These are phyloP conservation scores for Cutaneotrichosporon dermatis DNA, from an alignment of 1,284 basidiomycete genomes.

Conservation along the genomic window DNA sequence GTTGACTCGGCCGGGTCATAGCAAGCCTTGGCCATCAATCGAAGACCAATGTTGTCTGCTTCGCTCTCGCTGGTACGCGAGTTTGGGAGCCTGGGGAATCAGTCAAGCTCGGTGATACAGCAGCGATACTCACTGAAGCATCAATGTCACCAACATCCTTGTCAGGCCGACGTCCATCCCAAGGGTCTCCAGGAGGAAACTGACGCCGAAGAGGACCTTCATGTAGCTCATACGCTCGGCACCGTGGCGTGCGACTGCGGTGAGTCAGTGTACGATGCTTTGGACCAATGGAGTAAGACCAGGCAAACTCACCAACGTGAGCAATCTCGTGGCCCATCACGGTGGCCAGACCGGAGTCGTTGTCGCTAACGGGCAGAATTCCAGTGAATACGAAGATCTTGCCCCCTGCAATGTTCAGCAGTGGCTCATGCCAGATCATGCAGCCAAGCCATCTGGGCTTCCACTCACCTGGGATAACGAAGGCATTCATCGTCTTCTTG, in stretches of 20 bases:
- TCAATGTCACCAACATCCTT: slow-evolving; percentile 52
- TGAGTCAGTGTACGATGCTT: slow-evolving; percentile 11
- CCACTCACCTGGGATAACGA: slow-evolving; percentile 63
- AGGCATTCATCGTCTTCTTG: slow-evolving; percentile 68
- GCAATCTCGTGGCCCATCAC: slow-evolving; percentile 87
- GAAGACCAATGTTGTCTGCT: slow-evolving; percentile 73
- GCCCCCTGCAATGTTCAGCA: slow-evolving; percentile 50
- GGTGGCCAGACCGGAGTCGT: slow-evolving; percentile 78
- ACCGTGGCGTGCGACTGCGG: slow-evolving; percentile 15
- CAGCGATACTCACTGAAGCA: slow-evolving; percentile 3
- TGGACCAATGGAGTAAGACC: too few relatives aligned
- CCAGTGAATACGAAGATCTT: slow-evolving; percentile 86
- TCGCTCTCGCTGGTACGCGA: slow-evolving; percentile 76
- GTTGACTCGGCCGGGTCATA: slow-evolving; percentile 56
- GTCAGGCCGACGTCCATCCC: slow-evolving; percentile 60
- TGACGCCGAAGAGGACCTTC: slow-evolving; percentile 56
- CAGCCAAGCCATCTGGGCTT: too few relatives aligned
- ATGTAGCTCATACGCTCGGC: slow-evolving; percentile 52
- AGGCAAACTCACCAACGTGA: slow-evolving; percentile 60
- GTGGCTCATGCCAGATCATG: too few relatives aligned
- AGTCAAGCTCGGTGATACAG: background rate
- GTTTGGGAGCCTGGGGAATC: slow-evolving; percentile 61
- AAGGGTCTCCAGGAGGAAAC: slow-evolving; percentile 56
- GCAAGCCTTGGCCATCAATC: slow-evolving; percentile 57
- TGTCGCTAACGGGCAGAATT: slow-evolving; percentile 71